Evolutionary conservation across 2,329 filamentous ascomycete species (phyloP).

Genomic region (Calonectria naviculata): DNA sequence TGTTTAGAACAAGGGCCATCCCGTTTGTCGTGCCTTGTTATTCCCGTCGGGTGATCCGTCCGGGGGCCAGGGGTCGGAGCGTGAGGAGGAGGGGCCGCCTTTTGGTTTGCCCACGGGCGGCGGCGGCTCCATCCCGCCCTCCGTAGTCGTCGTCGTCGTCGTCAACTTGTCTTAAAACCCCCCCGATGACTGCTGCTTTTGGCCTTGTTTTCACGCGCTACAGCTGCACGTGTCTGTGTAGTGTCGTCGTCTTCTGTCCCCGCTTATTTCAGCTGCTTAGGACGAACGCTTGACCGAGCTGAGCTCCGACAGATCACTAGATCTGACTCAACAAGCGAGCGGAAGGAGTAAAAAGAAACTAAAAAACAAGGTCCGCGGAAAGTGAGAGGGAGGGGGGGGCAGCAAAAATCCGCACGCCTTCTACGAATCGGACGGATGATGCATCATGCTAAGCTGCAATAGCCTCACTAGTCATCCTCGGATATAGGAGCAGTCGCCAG

Average conservation of each 20-base stretch:
- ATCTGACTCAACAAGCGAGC: not conserved
- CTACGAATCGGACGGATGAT: not conserved
- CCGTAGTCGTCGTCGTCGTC: not conserved
- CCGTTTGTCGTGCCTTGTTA: not conserved
- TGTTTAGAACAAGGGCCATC: not conserved
- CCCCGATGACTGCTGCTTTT: not conserved
- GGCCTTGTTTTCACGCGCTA: not conserved
- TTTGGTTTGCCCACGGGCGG: no score
- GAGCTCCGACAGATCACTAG: not conserved
- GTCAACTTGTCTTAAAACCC: not conserved
- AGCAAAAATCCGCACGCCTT: not conserved
- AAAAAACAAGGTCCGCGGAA: not conserved
- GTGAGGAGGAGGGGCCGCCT: no score
- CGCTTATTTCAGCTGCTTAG: not conserved
- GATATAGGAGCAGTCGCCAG: not conserved
- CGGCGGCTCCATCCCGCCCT: not conserved
- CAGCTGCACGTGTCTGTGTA: not conserved
- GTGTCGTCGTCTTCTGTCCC: not conserved
- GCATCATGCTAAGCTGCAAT: not conserved
- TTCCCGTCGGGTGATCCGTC: not conserved
- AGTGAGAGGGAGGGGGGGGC: not conserved
- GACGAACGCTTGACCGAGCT: not conserved
- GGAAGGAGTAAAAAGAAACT: not conserved
- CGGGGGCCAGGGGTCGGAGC: not conserved
- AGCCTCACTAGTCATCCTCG: not conserved